Base-by-base conservation (phyloP, 257 asterid species). In the Parsonsia alboflavescens region DNA sequence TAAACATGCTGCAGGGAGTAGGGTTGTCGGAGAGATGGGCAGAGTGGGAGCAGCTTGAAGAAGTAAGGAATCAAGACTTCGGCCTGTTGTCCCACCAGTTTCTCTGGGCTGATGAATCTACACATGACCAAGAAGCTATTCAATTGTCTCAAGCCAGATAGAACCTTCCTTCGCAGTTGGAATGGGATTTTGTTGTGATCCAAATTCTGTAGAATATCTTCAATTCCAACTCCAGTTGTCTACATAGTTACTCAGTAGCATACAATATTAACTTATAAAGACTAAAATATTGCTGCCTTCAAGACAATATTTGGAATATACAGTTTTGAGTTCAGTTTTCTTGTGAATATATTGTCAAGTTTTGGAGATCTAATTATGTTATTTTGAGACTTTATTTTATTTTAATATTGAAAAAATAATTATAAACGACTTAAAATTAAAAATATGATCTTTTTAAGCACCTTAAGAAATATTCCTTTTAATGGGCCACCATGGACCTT, bases 11-110 rank as follows among this genome's bases (percentile, higher is more conserved):
- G 75, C 82, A 85, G 68, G 96, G 98, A 1, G 88, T 83, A 22
- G 98, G 97, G 2, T 78, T 93, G 85, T 88, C 93, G 0, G 92
- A 88, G 85, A 86, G 86, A 78, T 93, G 98, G 98, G 93, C 96
- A 3, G 96, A 91, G 73, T 93, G 98, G 98, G 96, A 93, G 79
- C 93, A 88, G 70, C 84, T 86, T 52, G 97, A 93, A 50, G 82
- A 89, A 74, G 77, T 82, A 6, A 80, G 89, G 71, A 73, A 73
- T 77, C 92, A 85, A 64, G 91, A 88, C n/a, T 85, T 85, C 65
- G 73, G 88, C 1, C 75, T 80, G 49, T 65, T 84, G 82, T 82
- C 96, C 12, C 90, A 85, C 62, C 87, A 76, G 21, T 87, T 91
- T 61, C n/a, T 88, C 21, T 89, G 97, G 96, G 88, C 84, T 80